Conservation (phyloP, 2,329 filamentous ascomycete genomes). For the Onygena corvina region DNA sequence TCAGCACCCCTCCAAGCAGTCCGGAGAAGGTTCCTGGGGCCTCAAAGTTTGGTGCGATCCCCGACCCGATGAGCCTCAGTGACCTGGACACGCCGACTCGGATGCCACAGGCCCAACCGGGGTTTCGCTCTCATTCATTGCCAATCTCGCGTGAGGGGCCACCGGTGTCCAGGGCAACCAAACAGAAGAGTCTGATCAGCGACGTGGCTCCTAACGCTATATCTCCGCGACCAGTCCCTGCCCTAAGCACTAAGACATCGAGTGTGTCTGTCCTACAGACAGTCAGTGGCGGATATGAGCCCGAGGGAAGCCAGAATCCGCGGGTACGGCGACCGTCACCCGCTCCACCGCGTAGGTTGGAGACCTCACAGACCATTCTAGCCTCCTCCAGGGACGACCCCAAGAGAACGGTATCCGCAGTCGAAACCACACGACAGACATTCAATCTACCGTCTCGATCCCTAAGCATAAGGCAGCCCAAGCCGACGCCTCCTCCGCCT, state of each 20-base stretch:
- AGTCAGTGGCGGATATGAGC: neutral
- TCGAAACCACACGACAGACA: neutral
- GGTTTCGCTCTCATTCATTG: neutral
- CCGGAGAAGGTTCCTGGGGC: slow-evolving; percentile 40
- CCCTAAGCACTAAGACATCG: neutral
- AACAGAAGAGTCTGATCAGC: neutral
- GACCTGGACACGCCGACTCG: neutral
- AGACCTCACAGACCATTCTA: neutral
- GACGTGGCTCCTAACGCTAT: neutral
- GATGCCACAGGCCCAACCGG: neutral
- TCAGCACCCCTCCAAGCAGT: slow-evolving; percentile 73
- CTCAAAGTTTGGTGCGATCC: neutral
- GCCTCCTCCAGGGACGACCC: neutral
- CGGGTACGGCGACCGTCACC: neutral
- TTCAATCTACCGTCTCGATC: neutral
- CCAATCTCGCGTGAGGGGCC: neutral
- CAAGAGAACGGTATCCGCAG: neutral
- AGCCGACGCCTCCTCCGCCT: slow-evolving; percentile 24
- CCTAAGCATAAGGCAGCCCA: neutral
- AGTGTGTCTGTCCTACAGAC: neutral
- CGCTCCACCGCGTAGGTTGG: neutral
- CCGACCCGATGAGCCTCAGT: neutral
- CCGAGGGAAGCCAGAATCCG: neutral
- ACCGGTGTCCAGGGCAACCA: neutral
- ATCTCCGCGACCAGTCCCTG: neutral